Conservation (phyloP, 1,284 basidiomycete species). For the Termitomyces sp. region DNA sequence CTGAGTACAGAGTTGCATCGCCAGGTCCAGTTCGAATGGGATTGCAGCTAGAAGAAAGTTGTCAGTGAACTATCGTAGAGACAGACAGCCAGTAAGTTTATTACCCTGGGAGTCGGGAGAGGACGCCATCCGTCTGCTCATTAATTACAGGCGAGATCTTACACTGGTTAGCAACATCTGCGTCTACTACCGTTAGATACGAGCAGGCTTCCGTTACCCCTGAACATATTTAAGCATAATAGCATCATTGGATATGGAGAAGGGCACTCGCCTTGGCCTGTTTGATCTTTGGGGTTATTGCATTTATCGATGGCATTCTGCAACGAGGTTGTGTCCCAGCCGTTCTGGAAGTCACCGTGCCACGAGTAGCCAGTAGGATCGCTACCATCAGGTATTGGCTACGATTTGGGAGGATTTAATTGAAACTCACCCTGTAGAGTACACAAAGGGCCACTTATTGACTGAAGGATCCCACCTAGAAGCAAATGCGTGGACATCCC, state of each 20-base stretch:
- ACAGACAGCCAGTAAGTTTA: neutral
- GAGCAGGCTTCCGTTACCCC: slow-evolving; percentile 39
- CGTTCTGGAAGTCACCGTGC: slow-evolving; percentile 47
- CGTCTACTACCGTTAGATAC: slow-evolving; percentile 28
- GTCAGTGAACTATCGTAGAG: neutral
- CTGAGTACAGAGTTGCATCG: slow-evolving; percentile 27
- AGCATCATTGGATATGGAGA: neutral
- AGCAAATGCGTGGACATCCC: slow-evolving; percentile 34
- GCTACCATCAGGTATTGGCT: slow-evolving; percentile 16
- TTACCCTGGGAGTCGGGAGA: slow-evolving; percentile 29
- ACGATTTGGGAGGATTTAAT: neutral
- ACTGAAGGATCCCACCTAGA: slow-evolving; percentile 28
- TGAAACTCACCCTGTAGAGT: slow-evolving; percentile 30
- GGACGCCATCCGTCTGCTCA: slow-evolving; percentile 24
- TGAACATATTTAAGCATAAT: neutral
- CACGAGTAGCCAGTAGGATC: slow-evolving; percentile 43
- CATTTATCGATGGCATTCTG: slow-evolving; percentile 48
- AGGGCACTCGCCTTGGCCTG: slow-evolving; percentile 18
- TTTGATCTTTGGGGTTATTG: slow-evolving; percentile 34
- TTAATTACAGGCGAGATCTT: slow-evolving; percentile 30
- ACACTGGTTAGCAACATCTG: slow-evolving; percentile 25
- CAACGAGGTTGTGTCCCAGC: slow-evolving; percentile 33
- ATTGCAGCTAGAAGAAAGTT: slow-evolving; percentile 25
- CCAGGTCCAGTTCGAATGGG: slow-evolving; percentile 32
- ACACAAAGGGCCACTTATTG: slow-evolving; percentile 41